Conservation (phyloP, 371 early-diverging fungal species). For the Fennellomyces sp. region DNA sequence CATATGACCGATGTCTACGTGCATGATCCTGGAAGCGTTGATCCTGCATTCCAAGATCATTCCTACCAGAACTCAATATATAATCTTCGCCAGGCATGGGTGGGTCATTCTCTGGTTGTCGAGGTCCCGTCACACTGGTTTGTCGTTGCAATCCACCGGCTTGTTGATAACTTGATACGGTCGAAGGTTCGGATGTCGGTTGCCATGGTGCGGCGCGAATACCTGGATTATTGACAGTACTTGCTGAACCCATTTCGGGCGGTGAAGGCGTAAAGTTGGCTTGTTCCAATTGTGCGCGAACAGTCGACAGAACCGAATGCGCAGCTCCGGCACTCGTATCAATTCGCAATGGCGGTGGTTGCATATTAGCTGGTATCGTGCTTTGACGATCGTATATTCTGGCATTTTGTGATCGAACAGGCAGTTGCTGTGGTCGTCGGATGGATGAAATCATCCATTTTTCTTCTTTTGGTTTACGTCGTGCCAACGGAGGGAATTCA, state of each 20-base stretch:
- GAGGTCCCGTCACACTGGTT: constrained; percentile 7
- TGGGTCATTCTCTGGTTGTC: constrained; percentile 4
- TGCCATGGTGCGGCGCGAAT: constrained; percentile 18
- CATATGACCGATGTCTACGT: background rate
- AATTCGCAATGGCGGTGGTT: background rate
- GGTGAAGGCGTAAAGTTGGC: constrained; percentile 3
- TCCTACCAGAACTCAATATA: background rate
- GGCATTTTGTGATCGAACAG: constrained; percentile 20
- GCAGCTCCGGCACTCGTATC: constrained; percentile 7
- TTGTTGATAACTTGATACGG: background rate
- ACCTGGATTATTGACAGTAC: background rate
- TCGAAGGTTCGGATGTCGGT: background rate
- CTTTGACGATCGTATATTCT: constrained; percentile 23
- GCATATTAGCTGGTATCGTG: background rate
- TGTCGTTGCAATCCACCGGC: background rate
- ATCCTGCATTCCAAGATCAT: no score
- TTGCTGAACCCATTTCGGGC: background rate
- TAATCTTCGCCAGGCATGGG: constrained; percentile 9
- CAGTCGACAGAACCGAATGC: background rate
- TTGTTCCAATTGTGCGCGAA: constrained; percentile 15
- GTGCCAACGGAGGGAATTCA: constrained; percentile 6
- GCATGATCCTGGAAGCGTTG: background rate
- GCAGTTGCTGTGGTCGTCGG: constrained; percentile 22
- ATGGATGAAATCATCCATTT: constrained; percentile 27
- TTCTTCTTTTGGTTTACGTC: constrained; percentile 18